Conservation (phyloP, 2,329 filamentous ascomycete species). For the Trichoderma koningiopsis region DNA sequence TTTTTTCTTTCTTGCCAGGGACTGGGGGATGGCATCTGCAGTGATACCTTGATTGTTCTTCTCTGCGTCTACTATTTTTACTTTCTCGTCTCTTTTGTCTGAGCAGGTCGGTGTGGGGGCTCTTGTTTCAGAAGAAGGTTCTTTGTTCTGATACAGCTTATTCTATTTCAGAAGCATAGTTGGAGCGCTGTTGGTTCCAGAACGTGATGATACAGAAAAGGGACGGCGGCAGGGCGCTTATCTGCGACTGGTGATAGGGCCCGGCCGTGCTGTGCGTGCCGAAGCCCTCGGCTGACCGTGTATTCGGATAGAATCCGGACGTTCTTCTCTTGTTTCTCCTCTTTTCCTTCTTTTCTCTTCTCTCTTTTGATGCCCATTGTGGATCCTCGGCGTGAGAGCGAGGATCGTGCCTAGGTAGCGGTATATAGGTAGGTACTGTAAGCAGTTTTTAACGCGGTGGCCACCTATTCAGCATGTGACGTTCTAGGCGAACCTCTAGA, state of each 20-base stretch:
- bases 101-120: neutral
- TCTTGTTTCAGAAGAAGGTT: neutral
- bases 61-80: conserved; percentile 8
- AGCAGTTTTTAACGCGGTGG: neutral
- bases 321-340: neutral
- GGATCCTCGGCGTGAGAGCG: neutral
- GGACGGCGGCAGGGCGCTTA: conserved; percentile 10
- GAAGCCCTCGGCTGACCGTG: neutral
- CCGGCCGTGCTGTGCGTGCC: neutral
- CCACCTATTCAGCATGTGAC: neutral
- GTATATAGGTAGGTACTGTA: no score
- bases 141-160: neutral
- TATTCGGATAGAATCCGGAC: neutral
- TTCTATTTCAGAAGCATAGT: neutral
- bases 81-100: neutral
- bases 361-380: neutral
- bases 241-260: conserved; percentile 13
- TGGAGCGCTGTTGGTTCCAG: conserved; percentile 6
- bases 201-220: neutral
- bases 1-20: neutral
- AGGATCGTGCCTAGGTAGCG: neutral
- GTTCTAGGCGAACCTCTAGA: neutral
- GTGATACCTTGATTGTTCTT: neutral
- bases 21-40: neutral
- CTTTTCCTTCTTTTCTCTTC: neutral